A percentile compares a stretch with the other conserved stretches of the same genome.
Conservation (phyloP, 345 rosid species). For the Brassica incana region DNA sequence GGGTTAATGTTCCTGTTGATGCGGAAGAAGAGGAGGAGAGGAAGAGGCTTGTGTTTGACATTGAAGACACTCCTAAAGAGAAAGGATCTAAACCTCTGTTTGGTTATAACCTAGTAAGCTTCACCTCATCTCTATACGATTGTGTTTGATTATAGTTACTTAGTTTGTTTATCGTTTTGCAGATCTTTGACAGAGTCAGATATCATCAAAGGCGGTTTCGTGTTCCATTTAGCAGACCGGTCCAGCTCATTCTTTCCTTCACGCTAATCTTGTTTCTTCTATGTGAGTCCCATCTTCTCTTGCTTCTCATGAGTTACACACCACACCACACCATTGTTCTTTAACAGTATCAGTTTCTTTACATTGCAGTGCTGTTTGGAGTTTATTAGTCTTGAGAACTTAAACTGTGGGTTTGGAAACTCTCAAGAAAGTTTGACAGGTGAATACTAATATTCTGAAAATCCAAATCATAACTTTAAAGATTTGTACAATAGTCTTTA, state of each 20-base stretch:
- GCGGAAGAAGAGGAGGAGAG: slow-evolving; percentile 31
- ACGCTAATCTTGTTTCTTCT: slow-evolving; percentile 66
- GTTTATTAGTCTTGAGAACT: slow-evolving; percentile 53
- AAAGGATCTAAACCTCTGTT: slow-evolving; percentile 58
- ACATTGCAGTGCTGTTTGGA: slow-evolving; percentile 58
- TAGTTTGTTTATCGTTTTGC: slow-evolving; percentile 33
- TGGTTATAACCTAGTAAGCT: slow-evolving; percentile 57
- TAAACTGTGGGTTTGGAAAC: background rate
- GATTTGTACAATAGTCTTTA: background rate
- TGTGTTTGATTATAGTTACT: background rate
- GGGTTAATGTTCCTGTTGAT: slow-evolving; percentile 39
- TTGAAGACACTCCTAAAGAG: slow-evolving; percentile 69
- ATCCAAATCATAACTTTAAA: background rate
- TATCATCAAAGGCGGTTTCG: slow-evolving; percentile 52
- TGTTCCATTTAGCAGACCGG: slow-evolving; percentile 51
- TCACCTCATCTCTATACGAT: background rate
- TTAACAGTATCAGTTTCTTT: background rate
- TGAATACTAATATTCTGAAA: background rate
- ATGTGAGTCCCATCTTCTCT: slow-evolving; percentile 49
- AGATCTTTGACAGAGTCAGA: slow-evolving; percentile 49
- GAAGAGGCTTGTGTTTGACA: slow-evolving; percentile 29
- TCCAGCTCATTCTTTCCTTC: slow-evolving; percentile 65
- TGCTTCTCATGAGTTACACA: background rate
- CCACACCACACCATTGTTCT: background rate
- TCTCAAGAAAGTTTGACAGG: background rate